Evolutionary conservation across 2,329 filamentous ascomycete species (phyloP).

Genomic region (Sclerotinia borealis): DNA sequence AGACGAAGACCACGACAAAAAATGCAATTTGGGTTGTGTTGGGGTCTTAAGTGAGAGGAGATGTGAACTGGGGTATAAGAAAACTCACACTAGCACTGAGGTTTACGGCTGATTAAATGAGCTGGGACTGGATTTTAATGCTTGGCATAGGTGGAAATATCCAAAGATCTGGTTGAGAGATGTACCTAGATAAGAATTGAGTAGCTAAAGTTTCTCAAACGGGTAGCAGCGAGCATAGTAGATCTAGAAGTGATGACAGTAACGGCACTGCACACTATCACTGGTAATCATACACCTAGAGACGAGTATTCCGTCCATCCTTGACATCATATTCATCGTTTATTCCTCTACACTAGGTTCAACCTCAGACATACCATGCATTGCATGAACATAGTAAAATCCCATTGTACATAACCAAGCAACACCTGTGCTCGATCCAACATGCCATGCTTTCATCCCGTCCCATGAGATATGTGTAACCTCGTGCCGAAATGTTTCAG

Average conservation of each 20-base stretch:
- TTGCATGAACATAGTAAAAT: not conserved
- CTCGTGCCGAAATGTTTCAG: not conserved
- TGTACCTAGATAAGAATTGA: not conserved
- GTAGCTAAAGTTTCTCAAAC: not conserved
- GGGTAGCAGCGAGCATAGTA: not conserved
- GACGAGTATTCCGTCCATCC: not conserved
- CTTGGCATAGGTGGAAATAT: not conserved
- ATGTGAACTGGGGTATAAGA: not conserved
- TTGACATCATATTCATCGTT: not conserved
- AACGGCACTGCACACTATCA: not conserved
- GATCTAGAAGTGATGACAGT: not conserved
- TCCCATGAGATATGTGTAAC: not conserved
- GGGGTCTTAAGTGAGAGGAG: not conserved
- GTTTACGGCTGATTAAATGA: no score
- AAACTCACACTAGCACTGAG: not conserved
- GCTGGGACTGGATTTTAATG: not conserved
- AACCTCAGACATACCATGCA: not conserved
- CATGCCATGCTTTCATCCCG: not conserved
- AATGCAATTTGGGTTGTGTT: not conserved
- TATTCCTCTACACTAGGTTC: not conserved
- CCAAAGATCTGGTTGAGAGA: not conserved
- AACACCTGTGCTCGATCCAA: not conserved
- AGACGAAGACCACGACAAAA: not conserved
- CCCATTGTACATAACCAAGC: not conserved
- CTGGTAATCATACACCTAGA: not conserved